Conservation (phyloP, 1,139 yeast genomes). For the Yamadazyma triangularis region DNA sequence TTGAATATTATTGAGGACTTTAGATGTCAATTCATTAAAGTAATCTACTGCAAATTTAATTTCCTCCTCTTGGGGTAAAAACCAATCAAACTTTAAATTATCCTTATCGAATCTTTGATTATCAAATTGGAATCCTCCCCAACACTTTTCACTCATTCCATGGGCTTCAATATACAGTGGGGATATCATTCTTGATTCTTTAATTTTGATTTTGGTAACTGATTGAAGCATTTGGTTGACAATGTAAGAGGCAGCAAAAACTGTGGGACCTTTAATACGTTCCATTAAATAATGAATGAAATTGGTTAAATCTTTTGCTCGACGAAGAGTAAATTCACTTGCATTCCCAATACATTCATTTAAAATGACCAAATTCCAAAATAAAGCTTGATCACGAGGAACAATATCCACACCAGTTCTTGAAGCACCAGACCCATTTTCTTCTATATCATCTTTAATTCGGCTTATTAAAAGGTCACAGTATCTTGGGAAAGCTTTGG, state of each 20-base stretch:
- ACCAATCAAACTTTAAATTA: constrained; percentile 67
- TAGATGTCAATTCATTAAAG: constrained; percentile 48
- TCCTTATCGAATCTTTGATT: constrained; percentile 35
- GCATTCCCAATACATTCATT: constrained; percentile 74
- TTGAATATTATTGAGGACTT: constrained; percentile 41
- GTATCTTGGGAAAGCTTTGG: constrained; percentile 40
- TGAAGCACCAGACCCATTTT: constrained; percentile 78
- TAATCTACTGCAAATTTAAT: constrained; percentile 58
- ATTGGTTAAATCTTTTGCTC: constrained; percentile 43
- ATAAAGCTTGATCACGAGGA: constrained; percentile 73
- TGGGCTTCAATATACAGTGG: constrained; percentile 25
- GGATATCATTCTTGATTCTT: constrained; percentile 52
- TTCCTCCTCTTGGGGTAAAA: constrained; percentile 55
- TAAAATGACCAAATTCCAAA: constrained; percentile 68
- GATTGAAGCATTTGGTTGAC: constrained; percentile 67
- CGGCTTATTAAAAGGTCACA: constrained; percentile 45
- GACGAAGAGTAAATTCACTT: constrained; percentile 43
- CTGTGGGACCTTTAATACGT: constrained; percentile 63
- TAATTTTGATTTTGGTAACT: constrained; percentile 54
- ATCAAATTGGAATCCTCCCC: constrained; percentile 71
- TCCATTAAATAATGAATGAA: constrained; percentile 52
- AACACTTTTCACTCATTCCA: constrained; percentile 48
- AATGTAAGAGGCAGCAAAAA: constrained; percentile 43
- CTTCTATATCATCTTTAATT: constrained; percentile 67
- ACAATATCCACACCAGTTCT: constrained; percentile 66